Evolutionary conservation across 345 rosid species (phyloP), one percentile per base, ranked within the genome.

Genomic region (Anastatica hierochuntica): DNA sequence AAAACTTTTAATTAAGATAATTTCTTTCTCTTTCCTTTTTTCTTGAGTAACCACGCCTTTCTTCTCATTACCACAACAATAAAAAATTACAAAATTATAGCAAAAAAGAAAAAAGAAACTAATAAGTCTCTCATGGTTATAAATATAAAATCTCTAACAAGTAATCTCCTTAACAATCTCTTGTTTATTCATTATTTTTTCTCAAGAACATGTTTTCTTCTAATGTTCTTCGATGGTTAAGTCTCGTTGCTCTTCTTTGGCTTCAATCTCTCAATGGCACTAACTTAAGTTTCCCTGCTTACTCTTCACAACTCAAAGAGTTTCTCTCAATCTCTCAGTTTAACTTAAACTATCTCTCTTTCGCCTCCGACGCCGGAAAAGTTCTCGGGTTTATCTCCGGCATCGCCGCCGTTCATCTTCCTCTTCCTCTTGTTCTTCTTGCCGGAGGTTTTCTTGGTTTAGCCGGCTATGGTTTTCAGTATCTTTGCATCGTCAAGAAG

Each of bases 361-460:
- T 88, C 19, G 98, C 98, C 58, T 83, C 95, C 1, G 94, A 92
- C 41, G 80, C 98, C 8, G 95, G 96, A 14, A 92, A 92, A 74
- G 75, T 92, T 43, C 39, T 92, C 6, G 98, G 98, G 0, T 92
- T 86, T 65, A 6, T 88, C 16, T 71, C 98, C 13, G 96, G 98
- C 11, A 20, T 85, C 7, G 98, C 98, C 2, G 69, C 98, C 9
- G 67, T 72, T 0, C 55, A 83, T 48, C 74, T 92, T 15, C 96
- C 96, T 10, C 75, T 85, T 3, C 81, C 86, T 67, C 63, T 82
- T 0, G 94, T 88, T 23, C 96, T 92, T 49, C 52, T 92, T 26
- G 55, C 72, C 14, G 98, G 98, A 11, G 68, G 90, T 0, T 11
- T 60, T 19, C 70, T 92, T 7, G 90, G 95, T 10, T 67, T 81